These are phyloP conservation scores for Achaetomium macrosporum DNA, from an alignment of 2,329 filamentous ascomycete species.

Conservation along the genomic window DNA sequence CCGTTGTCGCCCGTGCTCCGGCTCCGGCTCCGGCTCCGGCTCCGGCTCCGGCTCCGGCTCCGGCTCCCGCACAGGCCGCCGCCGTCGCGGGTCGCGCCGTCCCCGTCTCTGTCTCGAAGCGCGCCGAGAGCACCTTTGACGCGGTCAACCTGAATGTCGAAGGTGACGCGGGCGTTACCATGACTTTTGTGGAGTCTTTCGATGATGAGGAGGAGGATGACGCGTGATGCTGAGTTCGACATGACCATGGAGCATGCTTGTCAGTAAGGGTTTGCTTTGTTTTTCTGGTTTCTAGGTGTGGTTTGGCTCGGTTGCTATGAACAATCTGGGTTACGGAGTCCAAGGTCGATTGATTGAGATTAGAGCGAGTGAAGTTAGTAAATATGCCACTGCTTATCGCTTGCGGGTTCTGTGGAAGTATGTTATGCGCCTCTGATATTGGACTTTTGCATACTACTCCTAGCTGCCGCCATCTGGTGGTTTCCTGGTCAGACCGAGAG, in stretches of 20 bases:
- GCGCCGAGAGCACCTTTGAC: constrained; percentile 32
- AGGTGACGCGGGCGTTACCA: constrained; percentile 39
- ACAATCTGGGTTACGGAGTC: not conserved
- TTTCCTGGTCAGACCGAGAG: no score
- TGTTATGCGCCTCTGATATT: no score
- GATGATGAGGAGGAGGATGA: constrained; percentile 29
- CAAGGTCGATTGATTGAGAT: not conserved
- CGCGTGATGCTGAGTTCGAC: not conserved
- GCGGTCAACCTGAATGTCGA: constrained; percentile 41
- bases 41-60: not conserved
- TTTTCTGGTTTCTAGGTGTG: not conserved
- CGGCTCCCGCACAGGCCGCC: no score
- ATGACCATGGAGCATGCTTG: not conserved
- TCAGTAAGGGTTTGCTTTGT: not conserved
- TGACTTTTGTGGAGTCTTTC: constrained; percentile 42
- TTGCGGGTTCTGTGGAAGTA: no score
- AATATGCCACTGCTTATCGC: no score
- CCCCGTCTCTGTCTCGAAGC: constrained; percentile 7
- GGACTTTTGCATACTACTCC: no score
- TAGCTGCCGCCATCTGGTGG: no score
- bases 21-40: not conserved
- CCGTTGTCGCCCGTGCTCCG: constrained; percentile 2
- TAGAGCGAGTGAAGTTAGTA: not conserved
- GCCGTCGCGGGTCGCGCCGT: not conserved
- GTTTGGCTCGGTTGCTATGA: not conserved